Conservation (phyloP, 192 early-diverging fungal genomes). For the Backusella mclennaniae region DNA sequence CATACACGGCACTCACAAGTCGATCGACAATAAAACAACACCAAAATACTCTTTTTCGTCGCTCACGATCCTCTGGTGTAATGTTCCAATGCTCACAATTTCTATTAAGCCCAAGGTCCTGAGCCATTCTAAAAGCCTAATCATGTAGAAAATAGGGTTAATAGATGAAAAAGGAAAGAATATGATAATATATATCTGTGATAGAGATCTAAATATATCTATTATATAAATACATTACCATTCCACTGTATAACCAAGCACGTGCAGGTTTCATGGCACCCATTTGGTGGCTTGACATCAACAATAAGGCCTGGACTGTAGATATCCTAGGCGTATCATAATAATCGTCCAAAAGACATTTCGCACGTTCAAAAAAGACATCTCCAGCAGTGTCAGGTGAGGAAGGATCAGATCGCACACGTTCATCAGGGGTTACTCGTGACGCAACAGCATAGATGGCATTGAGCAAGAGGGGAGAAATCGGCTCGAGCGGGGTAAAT, state of each 20-base stretch:
- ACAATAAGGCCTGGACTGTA: slow-evolving; percentile 62
- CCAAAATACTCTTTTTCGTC: slow-evolving; percentile 75
- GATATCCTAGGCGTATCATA: slow-evolving; percentile 60
- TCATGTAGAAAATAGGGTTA: not conserved
- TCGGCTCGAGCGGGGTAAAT: slow-evolving; percentile 33
- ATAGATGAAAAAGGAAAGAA: not conserved
- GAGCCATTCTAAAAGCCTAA: slow-evolving; percentile 71
- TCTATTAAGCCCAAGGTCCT: slow-evolving; percentile 74
- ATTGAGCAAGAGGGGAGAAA: slow-evolving; percentile 47
- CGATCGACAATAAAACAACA: slow-evolving; percentile 69
- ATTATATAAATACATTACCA: slow-evolving; percentile 37
- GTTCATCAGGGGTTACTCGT: slow-evolving; percentile 40
- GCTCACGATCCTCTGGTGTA: slow-evolving; percentile 54
- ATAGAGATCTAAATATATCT: too few relatives aligned
- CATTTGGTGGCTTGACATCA: slow-evolving; percentile 67
- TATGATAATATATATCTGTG: not conserved
- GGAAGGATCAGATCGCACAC: slow-evolving; percentile 42
- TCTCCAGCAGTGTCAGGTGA: slow-evolving; percentile 48
- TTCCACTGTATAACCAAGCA: slow-evolving; percentile 73
- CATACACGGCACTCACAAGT: slow-evolving; percentile 61
- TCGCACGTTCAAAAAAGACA: slow-evolving; percentile 64
- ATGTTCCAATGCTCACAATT: slow-evolving; percentile 59
- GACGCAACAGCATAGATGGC: slow-evolving; percentile 52
- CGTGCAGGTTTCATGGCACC: slow-evolving; percentile 63
- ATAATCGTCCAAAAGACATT: slow-evolving; percentile 64